These are phyloP conservation scores for Wickerhamiella spandovensis DNA, from an alignment of 805 yeast genomes.

Conservation along the genomic window DNA sequence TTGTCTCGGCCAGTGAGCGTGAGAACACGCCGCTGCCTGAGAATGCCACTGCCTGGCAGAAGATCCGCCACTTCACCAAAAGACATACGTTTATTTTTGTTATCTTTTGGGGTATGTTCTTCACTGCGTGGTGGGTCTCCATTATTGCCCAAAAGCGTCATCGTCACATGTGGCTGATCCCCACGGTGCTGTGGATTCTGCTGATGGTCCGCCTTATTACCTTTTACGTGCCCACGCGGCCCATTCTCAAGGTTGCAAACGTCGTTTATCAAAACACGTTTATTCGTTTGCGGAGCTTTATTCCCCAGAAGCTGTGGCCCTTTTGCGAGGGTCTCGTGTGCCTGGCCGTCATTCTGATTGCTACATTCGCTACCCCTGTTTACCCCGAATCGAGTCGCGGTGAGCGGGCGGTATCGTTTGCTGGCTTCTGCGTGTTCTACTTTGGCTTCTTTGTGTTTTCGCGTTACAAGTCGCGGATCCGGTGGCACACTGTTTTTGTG, in stretches of 20 bases:
- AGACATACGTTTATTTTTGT: conserved; percentile 19
- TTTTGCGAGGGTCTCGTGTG: conserved; percentile 34
- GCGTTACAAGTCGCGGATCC: conserved; percentile 31
- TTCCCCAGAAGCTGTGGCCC: conserved; percentile 34
- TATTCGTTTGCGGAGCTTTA: conserved; percentile 15
- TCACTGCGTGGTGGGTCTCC: conserved; percentile 47
- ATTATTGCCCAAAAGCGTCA: conserved; percentile 37
- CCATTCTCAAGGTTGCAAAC: conserved; percentile 20
- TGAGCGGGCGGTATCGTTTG: conserved; percentile 46
- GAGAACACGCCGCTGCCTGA: conserved; percentile 2
- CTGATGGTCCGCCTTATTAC: conserved; percentile 40
- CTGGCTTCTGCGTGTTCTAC: conserved; percentile 39
- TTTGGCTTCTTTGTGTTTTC: conserved; percentile 34
- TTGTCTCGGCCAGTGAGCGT: background rate
- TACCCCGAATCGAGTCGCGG: conserved; percentile 33
- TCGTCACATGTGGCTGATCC: conserved; percentile 43
- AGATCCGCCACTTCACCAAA: conserved; percentile 3
- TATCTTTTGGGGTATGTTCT: conserved; percentile 26
- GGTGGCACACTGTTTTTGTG: conserved; percentile 47
- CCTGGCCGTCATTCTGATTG: conserved; percentile 36
- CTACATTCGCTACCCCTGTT: conserved; percentile 38
- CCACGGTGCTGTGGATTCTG: conserved; percentile 39
- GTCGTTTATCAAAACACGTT: conserved; percentile 24
- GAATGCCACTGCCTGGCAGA: conserved; percentile 1
- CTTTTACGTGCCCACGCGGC: conserved; percentile 32